These are phyloP conservation scores for Colletotrichum tropicale DNA, from an alignment of 2,329 filamentous ascomycete species.

Conservation along the genomic window DNA sequence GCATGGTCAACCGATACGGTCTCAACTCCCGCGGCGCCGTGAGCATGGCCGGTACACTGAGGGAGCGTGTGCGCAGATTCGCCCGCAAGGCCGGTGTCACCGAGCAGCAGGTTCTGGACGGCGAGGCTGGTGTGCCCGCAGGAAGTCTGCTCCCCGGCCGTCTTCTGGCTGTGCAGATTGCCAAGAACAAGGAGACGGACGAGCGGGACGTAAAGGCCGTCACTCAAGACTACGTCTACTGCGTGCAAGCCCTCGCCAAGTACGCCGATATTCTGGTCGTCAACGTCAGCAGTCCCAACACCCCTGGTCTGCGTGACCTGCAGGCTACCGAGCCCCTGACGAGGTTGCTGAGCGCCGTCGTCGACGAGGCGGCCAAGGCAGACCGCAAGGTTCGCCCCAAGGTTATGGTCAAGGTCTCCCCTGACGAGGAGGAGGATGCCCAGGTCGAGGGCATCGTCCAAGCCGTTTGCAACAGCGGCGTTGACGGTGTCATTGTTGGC, in stretches of 20 bases:
- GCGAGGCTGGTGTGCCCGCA: conserved; percentile 77
- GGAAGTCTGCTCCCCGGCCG: conserved; percentile 80
- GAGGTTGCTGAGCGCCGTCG: conserved; percentile 79
- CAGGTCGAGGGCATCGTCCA: conserved; percentile 90
- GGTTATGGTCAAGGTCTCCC: conserved; percentile 98
- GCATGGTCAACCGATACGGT: conserved; percentile 94
- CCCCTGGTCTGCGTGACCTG: conserved; percentile 84
- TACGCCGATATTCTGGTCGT: conserved; percentile 98
- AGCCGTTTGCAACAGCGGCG: conserved; percentile 81
- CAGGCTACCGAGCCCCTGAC: conserved; percentile 87
- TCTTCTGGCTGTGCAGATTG: conserved; percentile 87
- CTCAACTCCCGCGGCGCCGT: conserved; percentile 93
- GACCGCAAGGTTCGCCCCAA: conserved; percentile 74
- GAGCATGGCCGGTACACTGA: conserved; percentile 78
- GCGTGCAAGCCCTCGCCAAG: conserved; percentile 79
- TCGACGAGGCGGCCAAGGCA: conserved; percentile 73
- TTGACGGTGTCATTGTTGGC: conserved; percentile 94
- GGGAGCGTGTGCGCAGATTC: conserved; percentile 78
- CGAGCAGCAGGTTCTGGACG: conserved; percentile 77
- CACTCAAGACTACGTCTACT: conserved; percentile 83
- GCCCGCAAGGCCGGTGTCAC: conserved; percentile 73
- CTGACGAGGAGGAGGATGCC: conserved; percentile 85
- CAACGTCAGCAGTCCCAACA: conserved; percentile 97
- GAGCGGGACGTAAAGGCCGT: conserved; percentile 86
- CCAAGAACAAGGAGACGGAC: conserved; percentile 94